These are phyloP conservation scores for Amniculicola lignicola DNA, from an alignment of 495 filamentous ascomycete species.

Conservation along the genomic window DNA sequence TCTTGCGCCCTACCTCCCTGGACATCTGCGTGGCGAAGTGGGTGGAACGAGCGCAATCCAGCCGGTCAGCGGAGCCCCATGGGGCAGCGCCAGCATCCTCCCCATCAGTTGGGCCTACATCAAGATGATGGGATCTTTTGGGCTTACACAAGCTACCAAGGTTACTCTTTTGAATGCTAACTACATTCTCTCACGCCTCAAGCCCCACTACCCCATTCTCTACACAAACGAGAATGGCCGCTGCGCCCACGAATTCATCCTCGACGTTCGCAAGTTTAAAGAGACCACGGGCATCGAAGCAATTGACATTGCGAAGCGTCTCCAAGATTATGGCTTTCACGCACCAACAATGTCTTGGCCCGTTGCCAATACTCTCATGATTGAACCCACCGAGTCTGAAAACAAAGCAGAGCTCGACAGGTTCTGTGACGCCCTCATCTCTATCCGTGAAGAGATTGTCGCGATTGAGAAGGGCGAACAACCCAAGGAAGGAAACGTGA, in stretches of 20 bases:
- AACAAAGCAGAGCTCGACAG: constrained; percentile 91
- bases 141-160: constrained; percentile 91
- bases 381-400: constrained; percentile 96
- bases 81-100: constrained; percentile 89
- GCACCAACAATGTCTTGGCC: constrained; percentile 99
- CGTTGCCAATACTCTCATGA: constrained; percentile 95
- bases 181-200: constrained; percentile 92
- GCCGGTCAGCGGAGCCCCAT: constrained; percentile 82
- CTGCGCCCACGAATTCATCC: constrained; percentile 98
- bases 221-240: constrained; percentile 87
- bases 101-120: constrained; percentile 98
- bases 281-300: constrained; percentile 84
- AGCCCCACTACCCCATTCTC: constrained; percentile 82
- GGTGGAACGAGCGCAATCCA: constrained; percentile 62
- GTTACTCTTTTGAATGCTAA: constrained; percentile 95
- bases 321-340: constrained; percentile 98
- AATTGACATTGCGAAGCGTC: constrained; percentile 94
- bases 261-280: constrained; percentile 83
- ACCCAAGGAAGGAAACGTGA: constrained; percentile 78
- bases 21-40: constrained; percentile 61
- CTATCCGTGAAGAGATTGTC: constrained; percentile 81
- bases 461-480: constrained; percentile 77
- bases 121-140: constrained; percentile 90
- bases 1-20: constrained; percentile 75
- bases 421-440: constrained; percentile 89